Conservation (phyloP, 2,329 filamentous ascomycete genomes). For the Penicillium sp. region DNA sequence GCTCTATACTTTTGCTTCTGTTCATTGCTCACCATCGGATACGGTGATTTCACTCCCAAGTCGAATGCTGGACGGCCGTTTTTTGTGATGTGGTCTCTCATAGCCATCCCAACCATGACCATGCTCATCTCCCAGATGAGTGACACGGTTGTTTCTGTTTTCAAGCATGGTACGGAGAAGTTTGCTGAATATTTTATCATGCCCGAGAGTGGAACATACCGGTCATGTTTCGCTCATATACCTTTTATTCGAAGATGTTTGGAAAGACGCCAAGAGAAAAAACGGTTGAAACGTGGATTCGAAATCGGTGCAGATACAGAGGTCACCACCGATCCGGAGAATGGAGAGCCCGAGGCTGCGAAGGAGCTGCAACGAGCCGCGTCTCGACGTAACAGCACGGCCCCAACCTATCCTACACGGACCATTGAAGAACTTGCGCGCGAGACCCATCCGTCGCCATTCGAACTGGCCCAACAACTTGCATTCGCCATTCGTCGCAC, state of each 20-base stretch:
- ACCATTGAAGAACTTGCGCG: constrained; percentile 50
- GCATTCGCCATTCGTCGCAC: constrained; percentile 70
- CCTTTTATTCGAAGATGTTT: constrained; percentile 42
- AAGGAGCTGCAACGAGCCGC: neutral
- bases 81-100: constrained; percentile 89
- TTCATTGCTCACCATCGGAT: constrained; percentile 80
- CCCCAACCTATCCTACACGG: constrained; percentile 10
- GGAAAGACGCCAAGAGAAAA: constrained; percentile 42
- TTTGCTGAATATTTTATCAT: constrained; percentile 67
- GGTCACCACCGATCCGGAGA: constrained; percentile 16
- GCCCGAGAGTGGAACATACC: constrained; percentile 61
- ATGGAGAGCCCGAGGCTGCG: neutral
- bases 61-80: constrained; percentile 79
- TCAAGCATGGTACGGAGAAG: constrained; percentile 62
- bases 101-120: constrained; percentile 85
- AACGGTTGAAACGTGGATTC: constrained; percentile 52
- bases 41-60: constrained; percentile 76
- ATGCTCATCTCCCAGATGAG: constrained; percentile 81
- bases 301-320: constrained; percentile 39
- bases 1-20: constrained; percentile 85
- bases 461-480: constrained; percentile 62
- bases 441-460: constrained; percentile 51
- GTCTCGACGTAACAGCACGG: neutral
- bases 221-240: constrained; percentile 50
- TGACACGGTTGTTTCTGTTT: constrained; percentile 72